Percentiles rank a stretch among this genome's conserved stretches.
Evolutionary conservation across 2,329 filamentous ascomycete species (phyloP).

Genomic region (Alternaria rosae): DNA sequence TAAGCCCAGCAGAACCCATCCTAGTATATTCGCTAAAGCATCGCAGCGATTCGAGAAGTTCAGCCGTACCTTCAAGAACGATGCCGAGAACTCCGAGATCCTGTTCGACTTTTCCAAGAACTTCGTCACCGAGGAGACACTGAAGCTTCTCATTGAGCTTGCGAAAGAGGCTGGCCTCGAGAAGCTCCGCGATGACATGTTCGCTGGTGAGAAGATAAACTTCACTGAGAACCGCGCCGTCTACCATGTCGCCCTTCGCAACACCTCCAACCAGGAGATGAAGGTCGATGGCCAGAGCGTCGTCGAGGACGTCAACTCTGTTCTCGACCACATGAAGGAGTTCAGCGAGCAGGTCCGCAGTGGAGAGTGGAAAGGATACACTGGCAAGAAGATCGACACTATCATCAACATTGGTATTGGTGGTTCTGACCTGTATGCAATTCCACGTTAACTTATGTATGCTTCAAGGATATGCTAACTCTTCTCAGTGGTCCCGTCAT

Average conservation of each 20-base stretch:
- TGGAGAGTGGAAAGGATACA: slow-evolving; percentile 96
- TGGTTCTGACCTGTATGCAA: slow-evolving; percentile 91
- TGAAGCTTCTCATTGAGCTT: slow-evolving; percentile 84
- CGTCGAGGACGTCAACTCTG: slow-evolving; percentile 89
- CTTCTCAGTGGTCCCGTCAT: slow-evolving; percentile 83
- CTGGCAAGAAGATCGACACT: slow-evolving; percentile 95
- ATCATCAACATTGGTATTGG: slow-evolving; percentile 98
- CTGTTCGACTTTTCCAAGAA: slow-evolving; percentile 99
- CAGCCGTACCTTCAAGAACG: slow-evolving; percentile 81
- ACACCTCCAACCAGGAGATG: slow-evolving; percentile 81
- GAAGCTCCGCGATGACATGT: slow-evolving; percentile 96
- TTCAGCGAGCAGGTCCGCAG: slow-evolving; percentile 95
- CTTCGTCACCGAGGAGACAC: slow-evolving; percentile 91
- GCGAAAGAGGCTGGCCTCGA: slow-evolving; percentile 91
- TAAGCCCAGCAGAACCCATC: slow-evolving; percentile 1
- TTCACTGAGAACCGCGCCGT: slow-evolving; percentile 97
- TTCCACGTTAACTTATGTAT: not conserved
- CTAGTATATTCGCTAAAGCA: slow-evolving; percentile 11
- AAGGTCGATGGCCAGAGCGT: slow-evolving; percentile 91
- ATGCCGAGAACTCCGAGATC: slow-evolving; percentile 81
- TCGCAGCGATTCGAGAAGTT: slow-evolving; percentile 84
- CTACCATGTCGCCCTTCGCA: slow-evolving; percentile 93
- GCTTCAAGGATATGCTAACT: slow-evolving; percentile 30
- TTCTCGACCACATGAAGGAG: slow-evolving; percentile 97
- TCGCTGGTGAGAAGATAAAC: slow-evolving; percentile 98